Conservation (phyloP, 805 yeast species). For the Ogataea populi-albae region DNA sequence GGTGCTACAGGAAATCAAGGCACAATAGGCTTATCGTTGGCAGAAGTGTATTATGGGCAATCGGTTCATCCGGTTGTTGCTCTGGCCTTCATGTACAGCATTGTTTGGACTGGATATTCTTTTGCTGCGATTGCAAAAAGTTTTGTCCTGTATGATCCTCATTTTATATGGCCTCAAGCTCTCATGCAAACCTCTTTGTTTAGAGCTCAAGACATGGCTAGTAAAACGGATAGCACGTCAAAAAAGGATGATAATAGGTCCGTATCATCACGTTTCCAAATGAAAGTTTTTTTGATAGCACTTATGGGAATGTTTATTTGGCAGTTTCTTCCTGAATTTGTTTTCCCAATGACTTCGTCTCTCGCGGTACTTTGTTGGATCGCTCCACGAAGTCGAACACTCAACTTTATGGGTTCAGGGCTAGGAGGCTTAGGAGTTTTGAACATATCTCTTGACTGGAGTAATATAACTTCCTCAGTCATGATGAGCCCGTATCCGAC, state of each 20-base stretch:
- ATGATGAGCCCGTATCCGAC: slow-evolving; percentile 54
- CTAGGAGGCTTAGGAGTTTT: slow-evolving; percentile 51
- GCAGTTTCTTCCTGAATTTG: slow-evolving; percentile 49
- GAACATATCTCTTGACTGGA: slow-evolving; percentile 51
- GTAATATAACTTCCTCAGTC: slow-evolving; percentile 48
- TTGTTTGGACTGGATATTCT: slow-evolving; percentile 52
- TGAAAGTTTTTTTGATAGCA: slow-evolving; percentile 38
- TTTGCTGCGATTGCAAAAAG: slow-evolving; percentile 49
- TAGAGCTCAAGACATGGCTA: slow-evolving; percentile 26
- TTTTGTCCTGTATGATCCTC: slow-evolving; percentile 45
- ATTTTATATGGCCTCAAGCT: slow-evolving; percentile 49
- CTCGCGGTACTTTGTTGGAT: slow-evolving; percentile 49
- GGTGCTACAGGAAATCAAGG: slow-evolving; percentile 54
- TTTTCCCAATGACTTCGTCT: slow-evolving; percentile 48
- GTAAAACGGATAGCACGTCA: no score
- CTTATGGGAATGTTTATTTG: slow-evolving; percentile 38
- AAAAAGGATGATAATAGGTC: slow-evolving; percentile 21
- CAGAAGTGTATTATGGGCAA: slow-evolving; percentile 42
- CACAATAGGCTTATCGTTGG: slow-evolving; percentile 45
- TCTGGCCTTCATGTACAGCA: slow-evolving; percentile 47
- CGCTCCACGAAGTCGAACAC: slow-evolving; percentile 39
- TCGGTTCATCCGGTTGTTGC: slow-evolving; percentile 38
- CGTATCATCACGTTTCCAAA: slow-evolving; percentile 16
- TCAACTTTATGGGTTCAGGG: slow-evolving; percentile 51
- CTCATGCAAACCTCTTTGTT: slow-evolving; percentile 50